Base-by-base conservation (phyloP, 2,329 filamentous ascomycete genomes). In the Exophiala mesophila region DNA sequence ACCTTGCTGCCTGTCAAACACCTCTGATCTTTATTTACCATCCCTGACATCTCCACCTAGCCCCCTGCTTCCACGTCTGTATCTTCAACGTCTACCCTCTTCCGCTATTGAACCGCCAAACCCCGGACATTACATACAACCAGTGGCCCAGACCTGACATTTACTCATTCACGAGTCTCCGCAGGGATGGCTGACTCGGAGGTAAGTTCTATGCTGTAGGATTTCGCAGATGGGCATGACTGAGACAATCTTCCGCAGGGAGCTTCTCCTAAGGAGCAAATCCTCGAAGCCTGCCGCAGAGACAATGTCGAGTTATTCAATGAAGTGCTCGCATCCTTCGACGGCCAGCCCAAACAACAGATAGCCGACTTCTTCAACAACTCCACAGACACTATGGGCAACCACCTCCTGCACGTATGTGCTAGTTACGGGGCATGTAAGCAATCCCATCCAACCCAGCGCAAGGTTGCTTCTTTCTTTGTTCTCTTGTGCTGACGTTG, bases 231-330 rank as follows among this genome's bases (percentile, higher is more conserved):
- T n/a, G n/a, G n/a, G n/a, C n/a, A n/a, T n/a, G n/a, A n/a, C n/a
- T n/a, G n/a, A n/a, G n/a, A n/a, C n/a, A n/a, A n/a, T n/a, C n/a
- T 24, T 41, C 9, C 29, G 31, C 57, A 94, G 84, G 92, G 90
- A 63, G 90, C 90, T 56, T 86, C 86, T 47, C 79, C 82, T 34
- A 76, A 82, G 64, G 90, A 97, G 71, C 78, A 86, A 59, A 78
- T 97, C 57, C 80, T 97, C 67, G 90, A 94, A 71, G 87, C 92
- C 57, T 94, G 86, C 69, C 87, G 90, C 49, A 80, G 88, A 60
- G 90, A 97, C 75, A 96, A 97, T 68, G 82, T 82, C 55, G 83
- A 90, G 40, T 80, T 97, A 47, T 79, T 97, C 43, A 69, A 77
- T 56, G 83, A 92, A 57, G 76, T 89, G 44, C 74, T 96, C 54